Evolutionary conservation across 352 stramenopile genomes (phyloP).

Genomic region (Pythium monospermum): DNA sequence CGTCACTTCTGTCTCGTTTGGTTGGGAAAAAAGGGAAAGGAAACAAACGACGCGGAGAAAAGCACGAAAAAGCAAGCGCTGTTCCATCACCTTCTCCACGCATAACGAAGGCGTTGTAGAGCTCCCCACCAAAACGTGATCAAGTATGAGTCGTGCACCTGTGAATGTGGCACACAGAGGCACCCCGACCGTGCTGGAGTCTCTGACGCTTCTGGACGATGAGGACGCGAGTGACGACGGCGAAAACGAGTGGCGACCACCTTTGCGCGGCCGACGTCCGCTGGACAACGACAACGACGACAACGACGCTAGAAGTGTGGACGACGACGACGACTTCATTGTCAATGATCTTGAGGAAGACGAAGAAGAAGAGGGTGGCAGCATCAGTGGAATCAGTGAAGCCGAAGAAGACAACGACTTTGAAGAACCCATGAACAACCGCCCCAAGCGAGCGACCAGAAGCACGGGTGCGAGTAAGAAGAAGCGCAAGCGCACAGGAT

Average conservation of each 20-base stretch:
- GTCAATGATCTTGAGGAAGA: conserved; percentile 14
- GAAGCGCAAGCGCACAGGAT: conserved; percentile 9
- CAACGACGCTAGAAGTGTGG: conserved; percentile 3
- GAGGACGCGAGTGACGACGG: conserved; percentile 11
- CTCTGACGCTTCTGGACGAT: not conserved
- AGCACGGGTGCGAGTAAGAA: not conserved
- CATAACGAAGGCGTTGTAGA: not conserved
- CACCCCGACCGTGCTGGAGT: not conserved
- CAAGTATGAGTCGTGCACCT: not conserved
- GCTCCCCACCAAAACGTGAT: not conserved
- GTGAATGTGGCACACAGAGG: not conserved
- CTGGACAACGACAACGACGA: conserved; percentile 21
- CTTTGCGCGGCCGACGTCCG: no score
- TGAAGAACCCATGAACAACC: conserved; percentile 6
- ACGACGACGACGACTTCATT: conserved; percentile 20
- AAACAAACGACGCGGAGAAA: not conserved
- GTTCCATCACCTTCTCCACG: no score
- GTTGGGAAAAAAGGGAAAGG: not conserved
- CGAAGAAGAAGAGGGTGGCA: conserved; percentile 15
- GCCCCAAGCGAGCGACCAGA: not conserved
- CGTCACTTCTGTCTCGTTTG: not conserved
- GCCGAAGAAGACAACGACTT: conserved; percentile 16
- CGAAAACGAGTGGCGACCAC: conserved; percentile 16
- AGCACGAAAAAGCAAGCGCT: not conserved
- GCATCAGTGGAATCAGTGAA: conserved; percentile 15